These are phyloP conservation scores for Nemania sp. DNA, from an alignment of 2,329 filamentous ascomycete genomes.

Conservation along the genomic window DNA sequence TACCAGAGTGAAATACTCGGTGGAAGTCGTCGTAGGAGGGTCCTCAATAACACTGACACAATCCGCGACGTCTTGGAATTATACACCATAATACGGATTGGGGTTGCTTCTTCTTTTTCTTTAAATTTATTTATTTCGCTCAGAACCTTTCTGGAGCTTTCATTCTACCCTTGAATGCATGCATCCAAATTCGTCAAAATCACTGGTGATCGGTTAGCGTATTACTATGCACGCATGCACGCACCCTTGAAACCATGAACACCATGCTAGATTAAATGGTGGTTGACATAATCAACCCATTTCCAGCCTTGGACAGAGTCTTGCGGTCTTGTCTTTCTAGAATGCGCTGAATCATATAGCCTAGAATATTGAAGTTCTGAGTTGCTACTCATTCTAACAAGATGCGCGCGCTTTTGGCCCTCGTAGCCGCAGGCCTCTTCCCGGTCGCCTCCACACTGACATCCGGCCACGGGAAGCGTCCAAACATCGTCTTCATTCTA, in stretches of 20 bases:
- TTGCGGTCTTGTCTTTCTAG: background rate
- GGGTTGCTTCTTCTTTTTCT: no score
- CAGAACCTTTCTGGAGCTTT: background rate
- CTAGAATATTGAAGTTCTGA: background rate
- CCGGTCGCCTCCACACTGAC: background rate
- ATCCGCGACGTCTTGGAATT: no score
- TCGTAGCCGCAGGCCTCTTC: background rate
- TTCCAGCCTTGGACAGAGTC: background rate
- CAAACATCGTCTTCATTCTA: conserved; percentile 69
- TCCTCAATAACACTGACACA: no score
- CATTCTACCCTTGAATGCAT: background rate
- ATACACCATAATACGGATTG: no score
- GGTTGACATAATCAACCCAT: conserved; percentile 4
- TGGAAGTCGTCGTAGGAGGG: no score
- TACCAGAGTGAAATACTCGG: no score
- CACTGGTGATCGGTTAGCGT: conserved; percentile 1
- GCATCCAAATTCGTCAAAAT: background rate
- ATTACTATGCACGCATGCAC: conserved; percentile 15
- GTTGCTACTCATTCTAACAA: background rate
- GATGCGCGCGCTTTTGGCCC: background rate
- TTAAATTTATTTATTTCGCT: background rate
- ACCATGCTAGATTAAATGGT: conserved; percentile 10
- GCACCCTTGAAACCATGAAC: background rate
- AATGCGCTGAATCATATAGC: background rate
- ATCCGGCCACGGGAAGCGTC: conserved; percentile 26